Conservation (phyloP, 2,329 filamentous ascomycete genomes). For the Fusarium fujikuroi region DNA sequence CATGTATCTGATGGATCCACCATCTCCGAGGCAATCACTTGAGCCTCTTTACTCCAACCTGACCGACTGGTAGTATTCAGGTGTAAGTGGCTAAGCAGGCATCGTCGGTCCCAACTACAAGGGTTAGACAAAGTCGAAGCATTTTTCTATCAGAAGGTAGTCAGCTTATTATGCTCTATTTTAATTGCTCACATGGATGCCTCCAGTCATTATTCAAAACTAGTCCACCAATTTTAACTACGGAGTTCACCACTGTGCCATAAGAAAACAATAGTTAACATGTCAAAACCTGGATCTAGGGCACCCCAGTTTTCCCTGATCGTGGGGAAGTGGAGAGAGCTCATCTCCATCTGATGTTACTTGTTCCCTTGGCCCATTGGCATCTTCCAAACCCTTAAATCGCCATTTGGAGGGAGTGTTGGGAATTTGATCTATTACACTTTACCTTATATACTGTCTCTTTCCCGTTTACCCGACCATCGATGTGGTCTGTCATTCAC, state of each 20-base stretch:
- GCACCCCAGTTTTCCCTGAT: slow-evolving; percentile 10
- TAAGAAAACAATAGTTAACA: too few species aligned
- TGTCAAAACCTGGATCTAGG: neutral
- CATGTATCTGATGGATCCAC: slow-evolving; percentile 1
- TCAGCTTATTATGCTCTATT: neutral
- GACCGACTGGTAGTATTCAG: too few species aligned
- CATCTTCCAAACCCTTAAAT: neutral
- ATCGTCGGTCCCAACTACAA: neutral
- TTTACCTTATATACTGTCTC: neutral
- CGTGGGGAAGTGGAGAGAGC: slow-evolving; percentile 34
- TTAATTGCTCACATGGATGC: neutral
- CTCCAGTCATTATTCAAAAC: neutral
- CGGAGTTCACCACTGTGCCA: neutral
- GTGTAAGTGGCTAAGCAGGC: neutral
- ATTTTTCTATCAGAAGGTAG: neutral
- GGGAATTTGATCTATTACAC: neutral
- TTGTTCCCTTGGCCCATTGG: slow-evolving; percentile 3
- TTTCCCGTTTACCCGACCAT: slow-evolving; percentile 2
- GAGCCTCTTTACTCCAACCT: slow-evolving; percentile 11
- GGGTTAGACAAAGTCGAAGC: neutral
- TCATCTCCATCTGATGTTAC: neutral
- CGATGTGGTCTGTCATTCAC: neutral
- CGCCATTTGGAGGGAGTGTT: neutral
- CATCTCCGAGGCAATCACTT: slow-evolving; percentile 30
- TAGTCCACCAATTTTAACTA: neutral